Conservation (phyloP, 2,329 filamentous ascomycete genomes). For the Pezicula carpinea region DNA sequence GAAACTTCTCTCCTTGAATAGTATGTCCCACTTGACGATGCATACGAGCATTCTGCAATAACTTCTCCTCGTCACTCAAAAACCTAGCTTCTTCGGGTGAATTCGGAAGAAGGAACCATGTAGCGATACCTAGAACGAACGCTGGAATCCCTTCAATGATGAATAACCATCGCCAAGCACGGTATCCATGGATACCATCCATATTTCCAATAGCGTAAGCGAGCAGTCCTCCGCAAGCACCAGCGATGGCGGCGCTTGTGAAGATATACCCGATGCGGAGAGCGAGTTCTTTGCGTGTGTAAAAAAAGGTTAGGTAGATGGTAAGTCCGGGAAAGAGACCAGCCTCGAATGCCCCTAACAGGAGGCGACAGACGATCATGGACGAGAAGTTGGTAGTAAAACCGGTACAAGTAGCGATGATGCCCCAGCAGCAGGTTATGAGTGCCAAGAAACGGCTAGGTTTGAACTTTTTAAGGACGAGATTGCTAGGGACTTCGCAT, state of each 20-base stretch:
- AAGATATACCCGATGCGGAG: conserved; percentile 61
- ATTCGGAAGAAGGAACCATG: conserved; percentile 55
- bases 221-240: conserved; percentile 59
- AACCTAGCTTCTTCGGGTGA: conserved; percentile 54
- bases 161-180: conserved; percentile 60
- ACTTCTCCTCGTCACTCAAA: conserved; percentile 46
- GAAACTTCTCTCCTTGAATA: conserved; percentile 45
- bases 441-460: conserved; percentile 42
- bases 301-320: conserved; percentile 60
- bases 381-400: conserved; percentile 47
- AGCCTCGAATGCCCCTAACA: conserved; percentile 54
- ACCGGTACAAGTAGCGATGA: conserved; percentile 49
- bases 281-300: conserved; percentile 56
- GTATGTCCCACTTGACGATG: conserved; percentile 44
- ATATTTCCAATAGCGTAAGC: conserved; percentile 62
- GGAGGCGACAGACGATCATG: conserved; percentile 48
- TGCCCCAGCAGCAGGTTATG: conserved; percentile 44
- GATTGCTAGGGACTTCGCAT: conserved; percentile 41
- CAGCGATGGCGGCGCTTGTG: conserved; percentile 54
- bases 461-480: conserved; percentile 41
- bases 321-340: conserved; percentile 55
- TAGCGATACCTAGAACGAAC: conserved; percentile 47
- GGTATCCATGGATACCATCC: conserved; percentile 50
- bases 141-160: conserved; percentile 53
- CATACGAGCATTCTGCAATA: conserved; percentile 43